Conservation (phyloP, 768 basidiomycete genomes). For the Scleroderma citrinum region DNA sequence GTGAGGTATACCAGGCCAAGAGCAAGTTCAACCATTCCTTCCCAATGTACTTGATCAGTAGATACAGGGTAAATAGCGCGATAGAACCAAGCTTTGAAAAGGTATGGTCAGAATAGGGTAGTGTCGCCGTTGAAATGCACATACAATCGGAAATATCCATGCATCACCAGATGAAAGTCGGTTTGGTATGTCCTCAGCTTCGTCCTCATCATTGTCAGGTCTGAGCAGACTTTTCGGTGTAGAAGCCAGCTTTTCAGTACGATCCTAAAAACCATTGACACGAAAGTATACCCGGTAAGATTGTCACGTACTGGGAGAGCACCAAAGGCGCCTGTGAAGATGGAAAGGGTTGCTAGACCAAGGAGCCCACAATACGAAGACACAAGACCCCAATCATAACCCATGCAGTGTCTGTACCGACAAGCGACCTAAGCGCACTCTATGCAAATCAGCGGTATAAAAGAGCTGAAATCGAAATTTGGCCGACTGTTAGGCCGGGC, state of each 20-base stretch:
- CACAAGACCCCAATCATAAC: conserved; percentile 49
- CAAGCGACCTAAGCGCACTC: too few species aligned
- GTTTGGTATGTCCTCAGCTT: conserved; percentile 54
- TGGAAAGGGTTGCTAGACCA: conserved; percentile 54
- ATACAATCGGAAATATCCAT: conserved; percentile 70
- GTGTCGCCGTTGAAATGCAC: conserved; percentile 20
- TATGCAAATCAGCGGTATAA: too few species aligned
- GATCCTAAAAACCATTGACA: conserved; percentile 4
- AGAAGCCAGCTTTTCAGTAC: neutral
- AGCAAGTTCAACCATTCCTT: conserved; percentile 80
- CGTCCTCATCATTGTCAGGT: conserved; percentile 48
- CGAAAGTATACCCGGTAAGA: neutral
- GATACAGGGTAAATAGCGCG: conserved; percentile 62
- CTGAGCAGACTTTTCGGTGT: conserved; percentile 18
- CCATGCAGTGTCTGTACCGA: conserved; percentile 8
- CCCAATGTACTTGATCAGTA: conserved; percentile 69
- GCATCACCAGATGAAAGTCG: conserved; percentile 64
- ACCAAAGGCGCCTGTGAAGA: conserved; percentile 65
- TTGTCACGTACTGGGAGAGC: conserved; percentile 54
- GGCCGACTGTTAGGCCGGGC: too few species aligned
- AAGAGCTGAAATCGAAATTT: too few species aligned
- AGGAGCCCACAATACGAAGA: conserved; percentile 68
- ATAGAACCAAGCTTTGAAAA: conserved; percentile 59
- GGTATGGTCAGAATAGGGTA: neutral
- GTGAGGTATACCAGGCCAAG: conserved; percentile 68